Base-by-base conservation (phyloP, 371 early-diverging fungal species). In the Lichtheimia corymbifera region DNA sequence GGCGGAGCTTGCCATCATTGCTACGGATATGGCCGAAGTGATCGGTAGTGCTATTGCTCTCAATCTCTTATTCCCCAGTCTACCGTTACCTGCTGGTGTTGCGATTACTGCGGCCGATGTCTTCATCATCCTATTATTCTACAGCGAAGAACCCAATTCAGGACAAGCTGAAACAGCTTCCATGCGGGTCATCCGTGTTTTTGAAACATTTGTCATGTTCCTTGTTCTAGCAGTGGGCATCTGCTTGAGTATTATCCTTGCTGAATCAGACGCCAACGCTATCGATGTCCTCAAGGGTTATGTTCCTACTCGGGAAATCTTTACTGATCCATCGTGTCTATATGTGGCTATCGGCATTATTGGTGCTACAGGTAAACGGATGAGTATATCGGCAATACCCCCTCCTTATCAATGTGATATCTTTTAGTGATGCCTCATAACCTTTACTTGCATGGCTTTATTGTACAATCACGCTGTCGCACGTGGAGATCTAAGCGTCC, bases 11-110 rank as follows among this genome's bases (percentile, higher is more conserved):
- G 92, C 92, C 22, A 91, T 92, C 50, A 84, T 92, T 53, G 88
- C 90, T 2, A 84, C 83, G 20, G 89, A 92, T 70, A 74, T 92
- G 30, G 92, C 93, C 14, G 92, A 93, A 69, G 92, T 91, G 51
- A 92, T 94, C 69, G 94, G 93, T 45, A 86, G 89, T 45, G 94
- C 93, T 0, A 88, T 94, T 59, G 93, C 91, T 0, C 67, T 94
- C 13, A 88, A 91, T 41, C 68, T 93, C n/a, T 73, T 94, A n/a
- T 89, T 91, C 65, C 74, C 74, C 1, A 72, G 70, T 6, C 54
- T 93, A 27, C 91, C 93, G 0, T 64, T 92, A 49, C 79, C 86
- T 5, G 85, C 84, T 67, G 92, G 93, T n/a, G 88, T 93, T 5
- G 86, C 88, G 20, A 79, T 94, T 51, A 94, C 94, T 4, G 89